These are phyloP conservation scores for Spiromastix sp. DNA, from an alignment of 2,329 filamentous ascomycete genomes.

Conservation along the genomic window DNA sequence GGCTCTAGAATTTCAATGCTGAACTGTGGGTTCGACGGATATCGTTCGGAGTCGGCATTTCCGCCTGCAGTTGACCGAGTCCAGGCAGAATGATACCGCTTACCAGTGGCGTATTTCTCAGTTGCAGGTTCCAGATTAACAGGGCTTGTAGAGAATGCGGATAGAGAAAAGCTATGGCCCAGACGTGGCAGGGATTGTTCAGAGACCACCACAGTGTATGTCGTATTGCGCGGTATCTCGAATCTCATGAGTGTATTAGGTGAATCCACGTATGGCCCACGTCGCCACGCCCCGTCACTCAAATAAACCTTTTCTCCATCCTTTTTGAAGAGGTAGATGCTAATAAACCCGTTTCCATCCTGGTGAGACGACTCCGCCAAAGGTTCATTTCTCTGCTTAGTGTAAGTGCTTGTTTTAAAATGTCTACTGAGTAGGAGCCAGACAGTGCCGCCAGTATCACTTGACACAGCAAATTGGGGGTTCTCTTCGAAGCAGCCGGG, in stretches of 20 bases:
- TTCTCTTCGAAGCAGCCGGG: conserved; percentile 63
- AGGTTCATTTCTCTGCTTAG: conserved; percentile 7
- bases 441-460: conserved; percentile 48
- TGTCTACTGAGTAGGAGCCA: conserved; percentile 86
- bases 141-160: conserved; percentile 60
- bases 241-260: conserved; percentile 80
- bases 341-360: conserved; percentile 68
- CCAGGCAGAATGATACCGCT: conserved; percentile 59
- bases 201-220: conserved; percentile 59
- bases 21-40: conserved; percentile 83
- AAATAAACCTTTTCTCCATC: conserved; percentile 63
- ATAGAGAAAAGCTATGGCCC: conserved; percentile 76
- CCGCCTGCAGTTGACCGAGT: conserved; percentile 72
- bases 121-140: conserved; percentile 53
- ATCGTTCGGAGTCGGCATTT: conserved; percentile 64
- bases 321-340: conserved; percentile 68
- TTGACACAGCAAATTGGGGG: conserved; percentile 48
- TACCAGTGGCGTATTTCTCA: conserved; percentile 49
- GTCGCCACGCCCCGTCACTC: conserved; percentile 59
- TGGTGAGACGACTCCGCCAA: conserved; percentile 32
- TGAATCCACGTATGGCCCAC: conserved; percentile 84
- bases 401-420: conserved; percentile 59
- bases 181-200: conserved; percentile 66
- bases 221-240: conserved; percentile 42
- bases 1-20: conserved; percentile 46